phyloP scores from a whole-genome alignment of 331 rosid species.

The Acacia pycnantha region DNA sequence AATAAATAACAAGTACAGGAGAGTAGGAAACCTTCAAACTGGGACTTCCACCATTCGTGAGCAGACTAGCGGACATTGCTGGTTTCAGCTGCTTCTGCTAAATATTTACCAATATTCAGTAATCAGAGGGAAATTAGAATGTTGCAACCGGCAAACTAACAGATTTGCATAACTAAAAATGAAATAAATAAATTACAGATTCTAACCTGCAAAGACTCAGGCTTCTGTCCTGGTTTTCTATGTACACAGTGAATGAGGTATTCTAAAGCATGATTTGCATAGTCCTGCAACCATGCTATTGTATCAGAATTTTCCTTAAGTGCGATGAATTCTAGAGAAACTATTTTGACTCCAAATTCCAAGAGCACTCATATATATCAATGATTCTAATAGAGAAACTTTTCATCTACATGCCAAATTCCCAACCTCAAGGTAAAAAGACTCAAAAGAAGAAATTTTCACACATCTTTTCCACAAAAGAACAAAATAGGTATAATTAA shows the following conservation, averaged over 20 bases:
- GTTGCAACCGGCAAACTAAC: neutral
- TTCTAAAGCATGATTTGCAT: constrained; percentile 60
- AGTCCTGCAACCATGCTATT: constrained; percentile 49
- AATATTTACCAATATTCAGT: constrained; percentile 21
- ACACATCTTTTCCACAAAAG: neutral
- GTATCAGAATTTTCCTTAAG: constrained; percentile 30
- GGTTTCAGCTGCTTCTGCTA: constrained; percentile 66
- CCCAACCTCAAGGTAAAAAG: neutral
- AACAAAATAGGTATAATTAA: neutral
- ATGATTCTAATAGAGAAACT: constrained; percentile 7
- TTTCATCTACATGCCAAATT: neutral
- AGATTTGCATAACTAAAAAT: constrained; percentile 2
- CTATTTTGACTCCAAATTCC: neutral
- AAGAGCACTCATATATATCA: constrained; percentile 3
- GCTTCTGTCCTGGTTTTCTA: constrained; percentile 53
- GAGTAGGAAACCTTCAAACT: constrained; percentile 49
- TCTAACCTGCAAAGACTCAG: constrained; percentile 62
- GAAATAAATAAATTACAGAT: constrained; percentile 18
- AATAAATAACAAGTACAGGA: constrained; percentile 11
- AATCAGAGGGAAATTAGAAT: constrained; percentile 11
- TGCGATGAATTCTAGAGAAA: neutral
- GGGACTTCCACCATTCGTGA: constrained; percentile 46
- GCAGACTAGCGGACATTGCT: constrained; percentile 54
- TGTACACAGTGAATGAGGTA: constrained; percentile 61
- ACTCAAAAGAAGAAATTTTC: neutral